A percentile compares a stretch with the other conserved stretches of the same genome.
These are phyloP conservation scores for Blastobotrys chiropterorum DNA, from an alignment of 805 yeast species.

Conservation along the genomic window DNA sequence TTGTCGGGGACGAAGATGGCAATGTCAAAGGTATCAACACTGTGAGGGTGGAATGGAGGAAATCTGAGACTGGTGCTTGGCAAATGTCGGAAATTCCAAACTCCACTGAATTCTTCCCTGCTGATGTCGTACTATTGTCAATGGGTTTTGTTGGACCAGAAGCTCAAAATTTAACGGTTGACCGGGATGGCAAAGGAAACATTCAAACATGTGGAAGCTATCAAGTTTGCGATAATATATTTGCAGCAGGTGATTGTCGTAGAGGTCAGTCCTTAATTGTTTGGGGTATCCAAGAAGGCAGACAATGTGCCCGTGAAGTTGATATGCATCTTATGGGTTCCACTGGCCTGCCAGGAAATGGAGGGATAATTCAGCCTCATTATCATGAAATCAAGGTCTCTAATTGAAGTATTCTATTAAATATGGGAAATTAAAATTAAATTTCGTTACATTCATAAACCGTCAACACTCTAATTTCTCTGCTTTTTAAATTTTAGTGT, in stretches of 20 bases:
- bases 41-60: constrained; percentile 96
- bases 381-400: neutral
- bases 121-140: constrained; percentile 86
- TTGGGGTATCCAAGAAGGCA: constrained; percentile 99
- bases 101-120: constrained; percentile 88
- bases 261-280: constrained; percentile 97
- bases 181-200: constrained; percentile 80
- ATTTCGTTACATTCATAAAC: neutral
- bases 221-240: constrained; percentile 65
- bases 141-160: constrained; percentile 99
- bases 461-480: too few species aligned
- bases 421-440: neutral
- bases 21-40: constrained; percentile 94
- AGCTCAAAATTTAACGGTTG: constrained; percentile 58
- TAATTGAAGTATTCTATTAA: neutral
- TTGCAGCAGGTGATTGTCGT: constrained; percentile 98
- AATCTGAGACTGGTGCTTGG: constrained; percentile 94
- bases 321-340: constrained; percentile 73
- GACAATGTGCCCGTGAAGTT: constrained; percentile 95
- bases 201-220: constrained; percentile 60
- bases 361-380: constrained; percentile 76
- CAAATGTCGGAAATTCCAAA: constrained; percentile 98
- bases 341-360: constrained; percentile 86
- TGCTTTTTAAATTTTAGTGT: too few species aligned
- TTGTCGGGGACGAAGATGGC: constrained; percentile 90